Conservation (phyloP, 2,329 filamentous ascomycete species). For the Thermoascus crustaceus region DNA sequence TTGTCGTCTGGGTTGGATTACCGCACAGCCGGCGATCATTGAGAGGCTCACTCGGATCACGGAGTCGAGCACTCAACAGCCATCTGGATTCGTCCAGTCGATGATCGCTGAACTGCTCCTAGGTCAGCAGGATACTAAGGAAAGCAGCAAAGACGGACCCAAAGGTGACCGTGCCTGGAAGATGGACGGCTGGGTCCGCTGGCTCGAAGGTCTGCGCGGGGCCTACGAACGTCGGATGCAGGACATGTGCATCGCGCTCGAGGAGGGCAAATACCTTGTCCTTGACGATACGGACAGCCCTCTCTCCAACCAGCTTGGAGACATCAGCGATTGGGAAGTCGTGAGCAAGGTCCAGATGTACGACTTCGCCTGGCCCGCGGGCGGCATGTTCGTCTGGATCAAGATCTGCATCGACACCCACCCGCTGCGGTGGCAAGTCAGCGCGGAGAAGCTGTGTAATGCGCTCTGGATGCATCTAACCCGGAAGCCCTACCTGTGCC, state of each 20-base stretch:
- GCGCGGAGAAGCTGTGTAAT: slow-evolving; percentile 49
- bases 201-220: slow-evolving; percentile 76
- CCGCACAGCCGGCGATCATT: slow-evolving; percentile 68
- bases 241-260: slow-evolving; percentile 65
- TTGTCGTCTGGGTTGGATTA: slow-evolving; percentile 84
- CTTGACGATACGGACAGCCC: slow-evolving; percentile 42
- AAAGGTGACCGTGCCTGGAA: slow-evolving; percentile 60
- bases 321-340: slow-evolving; percentile 60
- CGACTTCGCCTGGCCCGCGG: slow-evolving; percentile 70
- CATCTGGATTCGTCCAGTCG: slow-evolving; percentile 81
- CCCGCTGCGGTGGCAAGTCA: slow-evolving; percentile 54
- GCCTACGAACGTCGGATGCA: slow-evolving; percentile 81
- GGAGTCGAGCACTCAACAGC: slow-evolving; percentile 72
- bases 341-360: slow-evolving; percentile 67
- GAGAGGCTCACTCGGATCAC: slow-evolving; percentile 67
- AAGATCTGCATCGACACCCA: slow-evolving; percentile 63
- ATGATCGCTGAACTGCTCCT: slow-evolving; percentile 71
- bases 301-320: slow-evolving; percentile 27
- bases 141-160: slow-evolving; percentile 39
- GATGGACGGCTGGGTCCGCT: slow-evolving; percentile 78
- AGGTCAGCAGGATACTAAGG: slow-evolving; percentile 53
- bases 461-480: slow-evolving; percentile 68
- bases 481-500: slow-evolving; percentile 58
- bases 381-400: slow-evolving; percentile 90
- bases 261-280: slow-evolving; percentile 57